Base-by-base conservation (phyloP, 257 asterid genomes). In the Salvia splendens region DNA sequence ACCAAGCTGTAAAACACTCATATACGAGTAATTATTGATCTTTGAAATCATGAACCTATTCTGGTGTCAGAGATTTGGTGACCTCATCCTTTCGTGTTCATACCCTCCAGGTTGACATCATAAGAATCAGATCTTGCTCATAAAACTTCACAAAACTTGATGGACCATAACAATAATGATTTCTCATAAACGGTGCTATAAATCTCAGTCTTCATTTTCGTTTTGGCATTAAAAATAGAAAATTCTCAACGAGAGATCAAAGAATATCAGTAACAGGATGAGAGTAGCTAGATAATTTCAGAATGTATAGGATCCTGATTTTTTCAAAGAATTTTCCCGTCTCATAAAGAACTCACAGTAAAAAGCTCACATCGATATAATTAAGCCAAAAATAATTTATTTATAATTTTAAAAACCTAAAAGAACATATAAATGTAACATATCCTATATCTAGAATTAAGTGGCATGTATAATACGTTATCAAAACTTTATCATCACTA, bases 11-110 rank as follows among this genome's bases (percentile, higher is more conserved):
- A 48, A 40, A 46, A 30, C 24, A 20, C 24, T 20, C 24, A 20
- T 43, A 65, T 70, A 35, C 16, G 58, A 64, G 30, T 5, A 69
- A 40, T 38, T 32, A 17, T 54, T 42, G 36, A 55, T 62, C 38
- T 58, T 41, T 40, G 51, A 58, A 56, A 68, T 49, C 43, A 51
- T 53, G 54, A 54, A 83, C 88, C 84, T 83, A 86, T 59, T 79
- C 87, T 52, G 85, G 75, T 3, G 85, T 84, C 73, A 85, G 86
- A 68, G 77, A 75, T 73, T 75, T 81, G 69, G 83, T 67, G 71
- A 87, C 87, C 67, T 75, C 81, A 65, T 91, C 96, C 78, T 79
- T 94, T 67, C 95, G 89, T 9, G 84, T 89, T 69, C 79, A 87
- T 79, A 94, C 73, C 79, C 68, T 79, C 30, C 79, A 81, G 67